Evolutionary conservation across 352 stramenopile genomes (phyloP), one percentile per base, ranked within the genome.

Genomic region (Phytopythium cucurbitacearum): DNA sequence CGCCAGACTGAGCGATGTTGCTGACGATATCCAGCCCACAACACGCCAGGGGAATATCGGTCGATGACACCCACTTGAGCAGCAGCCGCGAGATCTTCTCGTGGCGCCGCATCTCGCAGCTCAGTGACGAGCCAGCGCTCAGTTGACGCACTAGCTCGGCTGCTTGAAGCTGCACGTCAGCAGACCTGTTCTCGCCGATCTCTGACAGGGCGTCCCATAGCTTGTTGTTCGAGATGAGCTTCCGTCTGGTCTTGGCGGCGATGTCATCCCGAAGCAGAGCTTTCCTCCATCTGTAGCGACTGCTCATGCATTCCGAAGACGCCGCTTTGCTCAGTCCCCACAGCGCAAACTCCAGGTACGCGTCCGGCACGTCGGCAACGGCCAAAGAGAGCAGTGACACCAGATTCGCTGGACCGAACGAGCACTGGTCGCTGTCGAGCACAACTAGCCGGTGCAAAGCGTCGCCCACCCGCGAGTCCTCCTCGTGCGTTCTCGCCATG

Each of bases 281-380:
- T 53, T 80, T 81, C 10, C 80, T 65, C 65, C 76, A 76, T 50
- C 78, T 72, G 62, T 85, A 85, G 21, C 62, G 48, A 3, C 48
- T 64, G 33, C 65, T 69, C 13, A 73, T 49, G 6, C 65, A 56
- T 7, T 64, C 56, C 0, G 72, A 60, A 3, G 71, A 83, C 11
- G 71, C 68, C 0, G 71, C 72, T 38, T 81, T 73, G 37, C 73
- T 53, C 36, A 91, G 53, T 1, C 62, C 80, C 80, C 80, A 91
- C n/a, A 85, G 57, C 2, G 77, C 76, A 54, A 91, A 91, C 62
- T 85, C 73, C 3, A 82, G 37, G 44, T 88, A 91, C 41, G 73
- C 60, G 34, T 85, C 69, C 0, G 80, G 80, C 5, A 87, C 57
- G n/a, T 74, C 58, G 0, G 80, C 71, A 7, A 85, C 71, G 0